A percentile compares a stretch with the other conserved stretches of the same genome.
Evolutionary conservation across 2,329 filamentous ascomycete genomes (phyloP).

Genomic region (Xylaria sp.): DNA sequence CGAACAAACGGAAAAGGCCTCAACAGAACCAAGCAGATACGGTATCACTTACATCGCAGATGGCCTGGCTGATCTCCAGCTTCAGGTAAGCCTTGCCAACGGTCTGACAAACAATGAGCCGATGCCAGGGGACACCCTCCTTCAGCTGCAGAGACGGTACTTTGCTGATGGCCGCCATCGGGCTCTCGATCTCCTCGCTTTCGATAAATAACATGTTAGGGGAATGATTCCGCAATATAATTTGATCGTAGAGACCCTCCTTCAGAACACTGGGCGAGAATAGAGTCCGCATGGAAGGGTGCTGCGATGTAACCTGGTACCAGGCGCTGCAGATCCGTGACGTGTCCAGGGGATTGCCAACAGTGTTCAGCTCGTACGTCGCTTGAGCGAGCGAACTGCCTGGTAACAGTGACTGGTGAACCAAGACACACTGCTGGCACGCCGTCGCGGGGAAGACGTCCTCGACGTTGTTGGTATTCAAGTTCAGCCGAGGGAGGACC

Average conservation of each 20-base stretch:
- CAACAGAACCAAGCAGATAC: not conserved
- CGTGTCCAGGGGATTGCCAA: constrained; percentile 55
- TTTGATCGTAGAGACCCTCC: constrained; percentile 61
- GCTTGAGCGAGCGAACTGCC: constrained; percentile 58
- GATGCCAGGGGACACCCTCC: constrained; percentile 59
- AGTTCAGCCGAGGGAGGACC: constrained; percentile 54
- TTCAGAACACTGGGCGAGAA: constrained; percentile 63
- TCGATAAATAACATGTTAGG: constrained; percentile 67
- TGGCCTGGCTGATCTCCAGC: constrained; percentile 62
- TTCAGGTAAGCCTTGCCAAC: constrained; percentile 58
- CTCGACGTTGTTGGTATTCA: constrained; percentile 60
- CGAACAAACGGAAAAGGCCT: not conserved
- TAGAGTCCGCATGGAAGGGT: constrained; percentile 61
- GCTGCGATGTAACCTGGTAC: constrained; percentile 59
- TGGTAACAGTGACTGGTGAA: constrained; percentile 56
- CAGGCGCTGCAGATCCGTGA: constrained; percentile 61
- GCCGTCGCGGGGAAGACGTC: constrained; percentile 61
- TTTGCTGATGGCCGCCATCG: constrained; percentile 54
- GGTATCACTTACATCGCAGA: constrained; percentile 57
- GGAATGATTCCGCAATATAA: constrained; percentile 60
- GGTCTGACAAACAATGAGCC: constrained; percentile 62
- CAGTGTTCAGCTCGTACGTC: constrained; percentile 60
- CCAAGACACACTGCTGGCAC: constrained; percentile 61
- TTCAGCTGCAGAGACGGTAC: constrained; percentile 56
- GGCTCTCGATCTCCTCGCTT: constrained; percentile 53